Percentiles rank a stretch among this genome's conserved stretches.
Conservation (phyloP, 1,139 yeast genomes). For the Citeromyces hawaiiensis region DNA sequence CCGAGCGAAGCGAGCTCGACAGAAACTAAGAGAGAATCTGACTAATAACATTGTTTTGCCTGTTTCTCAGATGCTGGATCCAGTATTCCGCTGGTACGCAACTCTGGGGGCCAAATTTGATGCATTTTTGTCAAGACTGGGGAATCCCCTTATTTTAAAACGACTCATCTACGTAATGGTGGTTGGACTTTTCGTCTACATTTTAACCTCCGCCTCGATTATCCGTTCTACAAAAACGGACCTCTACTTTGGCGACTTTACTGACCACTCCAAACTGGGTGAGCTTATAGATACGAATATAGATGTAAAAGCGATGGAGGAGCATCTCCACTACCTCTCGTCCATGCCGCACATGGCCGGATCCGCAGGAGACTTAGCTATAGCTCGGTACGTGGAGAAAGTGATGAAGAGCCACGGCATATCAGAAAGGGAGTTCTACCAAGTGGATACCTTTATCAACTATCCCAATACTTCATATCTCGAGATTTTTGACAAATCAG, state of each 20-base stretch:
- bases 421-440: conserved; percentile 32
- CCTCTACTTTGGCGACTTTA: conserved; percentile 40
- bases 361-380: conserved; percentile 66
- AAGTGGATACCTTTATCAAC: conserved; percentile 42
- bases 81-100: conserved; percentile 47
- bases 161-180: conserved; percentile 59
- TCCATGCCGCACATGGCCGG: conserved; percentile 85
- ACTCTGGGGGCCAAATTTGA: conserved; percentile 37
- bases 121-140: conserved; percentile 42
- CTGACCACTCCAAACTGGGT: conserved; percentile 38
- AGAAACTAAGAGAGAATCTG: conserved; percentile 21
- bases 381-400: conserved; percentile 51
- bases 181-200: conserved; percentile 42
- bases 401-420: conserved; percentile 47
- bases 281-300: conserved; percentile 35
- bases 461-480: conserved; percentile 29
- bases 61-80: conserved; percentile 46
- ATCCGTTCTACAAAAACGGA: conserved; percentile 23
- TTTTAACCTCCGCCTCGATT: conserved; percentile 23
- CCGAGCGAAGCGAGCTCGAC: conserved; percentile 9
- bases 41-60: conserved; percentile 35
- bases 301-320: conserved; percentile 47
- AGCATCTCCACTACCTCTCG: conserved; percentile 61
- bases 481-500: conserved; percentile 11
- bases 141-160: conserved; percentile 78